Evolutionary conservation across 2,329 filamentous ascomycete genomes (phyloP), one percentile per base, ranked within the genome.

Genomic region (Stemphylium lycopersici): DNA sequence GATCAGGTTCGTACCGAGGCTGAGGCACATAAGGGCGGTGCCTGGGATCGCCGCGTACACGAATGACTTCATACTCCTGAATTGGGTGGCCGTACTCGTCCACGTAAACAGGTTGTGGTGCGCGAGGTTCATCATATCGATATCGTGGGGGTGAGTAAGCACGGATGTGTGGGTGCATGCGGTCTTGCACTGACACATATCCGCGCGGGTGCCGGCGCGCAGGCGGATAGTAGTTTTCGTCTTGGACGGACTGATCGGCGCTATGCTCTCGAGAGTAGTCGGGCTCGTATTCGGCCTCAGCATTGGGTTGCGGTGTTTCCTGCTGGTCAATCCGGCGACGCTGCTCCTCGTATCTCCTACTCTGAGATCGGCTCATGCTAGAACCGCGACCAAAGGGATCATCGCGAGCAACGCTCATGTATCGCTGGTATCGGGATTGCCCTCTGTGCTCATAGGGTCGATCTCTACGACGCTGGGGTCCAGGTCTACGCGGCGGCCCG

Each of bases 281-380:
- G 1, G 62, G 62, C 41, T 65, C 69, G 48, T 65, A 66, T 26
- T 68, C 70, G 16, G 45, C 60, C 10, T 70, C 68, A 5, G 64
- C 59, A 24, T 63, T 67, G 15, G 71, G 72, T 16, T 73, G 69
- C 1, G 70, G 71, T 12, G 68, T 74, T 44, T 75, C 72, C 43
- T 72, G 69, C 46, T 75, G 67, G 49, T 74, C 68, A 36, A 75
- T 66, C 10, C 71, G 67, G 20, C 72, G 71, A 8, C 70, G 67
- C 20, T 72, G 67, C 45, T 74, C 68, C 41, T 73, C 72, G 38
- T 75, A 75, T 61, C 72, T 58, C 39, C 65, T 67, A 36, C 69
- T 70, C 50, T 75, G 71, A 11, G 71, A 68, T 16, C 72, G 69
- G 16, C 66, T 68, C 54, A 74, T 71, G 54, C 68, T 74, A 6